Evolutionary conservation across 306 rosid genomes (phyloP).

Genomic region (Prosopis cineraria): DNA sequence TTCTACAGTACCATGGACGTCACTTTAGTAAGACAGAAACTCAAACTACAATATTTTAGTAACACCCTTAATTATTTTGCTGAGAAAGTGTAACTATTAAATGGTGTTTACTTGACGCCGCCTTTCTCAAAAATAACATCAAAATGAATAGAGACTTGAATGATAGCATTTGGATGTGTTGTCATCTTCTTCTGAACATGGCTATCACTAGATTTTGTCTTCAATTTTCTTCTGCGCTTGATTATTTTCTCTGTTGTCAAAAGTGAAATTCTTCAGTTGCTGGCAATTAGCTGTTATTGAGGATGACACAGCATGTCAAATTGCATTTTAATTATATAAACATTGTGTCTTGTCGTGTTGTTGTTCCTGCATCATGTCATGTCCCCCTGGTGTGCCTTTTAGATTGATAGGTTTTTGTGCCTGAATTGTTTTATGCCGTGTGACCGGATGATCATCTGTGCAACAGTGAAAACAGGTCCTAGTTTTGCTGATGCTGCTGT

Average conservation of each 20-base stretch:
- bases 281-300: not conserved
- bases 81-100: not conserved
- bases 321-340: not conserved
- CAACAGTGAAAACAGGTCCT: conserved; percentile 71
- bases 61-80: not conserved
- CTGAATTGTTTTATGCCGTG: not conserved
- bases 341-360: not conserved
- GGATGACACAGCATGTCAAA: not conserved
- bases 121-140: not conserved
- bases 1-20: not conserved
- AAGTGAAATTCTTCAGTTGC: not conserved
- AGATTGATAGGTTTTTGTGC: not conserved
- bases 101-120: not conserved
- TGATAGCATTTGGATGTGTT: not conserved
- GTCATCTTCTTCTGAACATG: not conserved
- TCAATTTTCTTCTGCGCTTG: not conserved
- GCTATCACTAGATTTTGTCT: not conserved
- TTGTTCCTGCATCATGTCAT: not conserved
- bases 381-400: not conserved
- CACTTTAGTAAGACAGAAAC: not conserved
- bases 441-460: not conserved
- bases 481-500: conserved; percentile 81
- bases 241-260: not conserved
- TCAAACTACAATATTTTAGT: not conserved
- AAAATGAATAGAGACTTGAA: not conserved